Evolutionary conservation across 495 filamentous ascomycete genomes (phyloP).

Genomic region (Hypoxylon perforatum): DNA sequence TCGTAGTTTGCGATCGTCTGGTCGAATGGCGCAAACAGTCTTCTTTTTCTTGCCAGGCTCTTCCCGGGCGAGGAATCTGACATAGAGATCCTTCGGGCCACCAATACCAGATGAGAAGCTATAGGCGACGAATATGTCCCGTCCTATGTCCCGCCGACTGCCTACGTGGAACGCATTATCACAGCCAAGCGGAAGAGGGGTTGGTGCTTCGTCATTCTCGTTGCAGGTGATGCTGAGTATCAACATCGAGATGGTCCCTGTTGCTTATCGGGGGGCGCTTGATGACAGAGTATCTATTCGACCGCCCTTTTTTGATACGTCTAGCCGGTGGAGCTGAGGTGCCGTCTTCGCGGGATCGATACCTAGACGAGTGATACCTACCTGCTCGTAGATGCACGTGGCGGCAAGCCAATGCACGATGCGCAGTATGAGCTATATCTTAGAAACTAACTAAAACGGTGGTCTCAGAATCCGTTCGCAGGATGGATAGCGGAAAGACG

Average conservation of each 20-base stretch:
- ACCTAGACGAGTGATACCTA: neutral
- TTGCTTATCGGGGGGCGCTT: slow-evolving; percentile 8
- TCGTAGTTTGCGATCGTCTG: slow-evolving; percentile 27
- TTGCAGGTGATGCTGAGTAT: slow-evolving; percentile 3
- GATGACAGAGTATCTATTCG: slow-evolving; percentile 22
- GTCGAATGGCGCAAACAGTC: slow-evolving; percentile 34
- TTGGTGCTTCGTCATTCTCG: slow-evolving; percentile 19
- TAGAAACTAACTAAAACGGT: neutral
- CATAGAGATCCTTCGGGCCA: slow-evolving; percentile 38
- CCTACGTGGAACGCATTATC: slow-evolving; percentile 28
- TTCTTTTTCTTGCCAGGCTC: slow-evolving; percentile 13
- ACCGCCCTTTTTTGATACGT: slow-evolving; percentile 1
- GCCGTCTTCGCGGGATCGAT: neutral
- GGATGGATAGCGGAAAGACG: slow-evolving; percentile 6
- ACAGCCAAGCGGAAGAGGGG: slow-evolving; percentile 21
- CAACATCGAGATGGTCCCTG: slow-evolving; percentile 15
- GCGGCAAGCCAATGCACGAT: slow-evolving; percentile 12
- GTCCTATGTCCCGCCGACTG: slow-evolving; percentile 14
- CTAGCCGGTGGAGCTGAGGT: neutral
- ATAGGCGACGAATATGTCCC: slow-evolving; percentile 15
- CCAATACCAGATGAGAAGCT: slow-evolving; percentile 25
- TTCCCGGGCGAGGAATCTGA: slow-evolving; percentile 40
- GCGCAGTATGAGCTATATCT: slow-evolving; percentile 22
- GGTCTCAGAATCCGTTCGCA: slow-evolving; percentile 10
- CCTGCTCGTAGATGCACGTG: slow-evolving; percentile 26